phyloP scores from a whole-genome alignment of 2,329 filamentous ascomycete species.

The Penicillium sp. region DNA sequence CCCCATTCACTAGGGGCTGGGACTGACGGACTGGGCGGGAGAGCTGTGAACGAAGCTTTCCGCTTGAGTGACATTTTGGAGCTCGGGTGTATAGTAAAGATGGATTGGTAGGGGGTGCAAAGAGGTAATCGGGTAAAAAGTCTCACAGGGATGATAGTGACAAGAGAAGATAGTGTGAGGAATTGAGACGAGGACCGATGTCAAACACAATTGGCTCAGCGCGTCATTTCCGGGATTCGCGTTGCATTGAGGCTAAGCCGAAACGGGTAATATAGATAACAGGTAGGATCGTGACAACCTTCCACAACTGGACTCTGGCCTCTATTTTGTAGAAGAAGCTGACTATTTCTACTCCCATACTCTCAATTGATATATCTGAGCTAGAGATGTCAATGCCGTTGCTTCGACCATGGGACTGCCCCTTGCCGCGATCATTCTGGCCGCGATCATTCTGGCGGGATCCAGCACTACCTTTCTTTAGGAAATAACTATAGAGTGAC shows the following conservation, averaged over 20 bases:
- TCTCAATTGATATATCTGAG: background rate
- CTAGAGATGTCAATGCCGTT: background rate
- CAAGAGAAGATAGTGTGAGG: conserved; percentile 4
- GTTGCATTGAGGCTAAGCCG: conserved; percentile 24
- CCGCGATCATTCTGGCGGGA: too few relatives aligned
- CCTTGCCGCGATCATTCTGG: background rate
- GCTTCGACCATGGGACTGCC: background rate
- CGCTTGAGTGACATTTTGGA: conserved; percentile 49
- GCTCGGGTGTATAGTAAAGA: background rate
- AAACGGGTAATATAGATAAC: conserved; percentile 24
- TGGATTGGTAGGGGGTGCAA: background rate
- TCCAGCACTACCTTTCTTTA: background rate
- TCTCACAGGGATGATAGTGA: background rate
- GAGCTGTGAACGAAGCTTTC: conserved; percentile 47
- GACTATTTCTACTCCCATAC: background rate
- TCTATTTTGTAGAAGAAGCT: background rate
- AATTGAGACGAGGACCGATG: background rate
- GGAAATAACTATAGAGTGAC: background rate
- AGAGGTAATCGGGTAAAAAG: background rate
- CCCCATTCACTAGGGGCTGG: conserved; percentile 19
- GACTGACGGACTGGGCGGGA: conserved; percentile 27
- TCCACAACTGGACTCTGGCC: background rate
- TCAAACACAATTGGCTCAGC: conserved; percentile 14
- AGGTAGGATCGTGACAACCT: conserved; percentile 8
- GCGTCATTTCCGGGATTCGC: conserved; percentile 16